These are phyloP conservation scores for Kurtzmaniella quercitrusa DNA, from an alignment of 1,139 yeast species.

Conservation along the genomic window DNA sequence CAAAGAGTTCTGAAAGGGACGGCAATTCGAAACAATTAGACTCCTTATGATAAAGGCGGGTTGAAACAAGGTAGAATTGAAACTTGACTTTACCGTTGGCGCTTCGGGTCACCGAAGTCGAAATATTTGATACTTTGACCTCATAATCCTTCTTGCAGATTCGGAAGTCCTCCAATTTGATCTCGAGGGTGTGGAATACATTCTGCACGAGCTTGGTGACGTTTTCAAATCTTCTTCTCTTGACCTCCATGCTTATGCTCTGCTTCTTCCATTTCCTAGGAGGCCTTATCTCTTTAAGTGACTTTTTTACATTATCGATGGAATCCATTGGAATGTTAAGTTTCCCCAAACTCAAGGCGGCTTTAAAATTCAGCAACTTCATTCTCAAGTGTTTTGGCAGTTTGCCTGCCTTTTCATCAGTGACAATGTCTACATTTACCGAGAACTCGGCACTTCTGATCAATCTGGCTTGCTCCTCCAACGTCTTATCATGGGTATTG, in stretches of 20 bases:
- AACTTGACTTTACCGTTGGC: slow-evolving; percentile 7
- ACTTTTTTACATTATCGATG: slow-evolving; percentile 4
- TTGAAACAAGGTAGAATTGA: slow-evolving; percentile 21
- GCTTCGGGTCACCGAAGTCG: slow-evolving; percentile 8
- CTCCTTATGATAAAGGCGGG: slow-evolving; percentile 25
- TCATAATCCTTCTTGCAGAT: slow-evolving; percentile 17
- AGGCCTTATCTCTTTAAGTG: not conserved
- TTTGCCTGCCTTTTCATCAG: slow-evolving; percentile 10
- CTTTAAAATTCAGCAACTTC: slow-evolving; percentile 16
- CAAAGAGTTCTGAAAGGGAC: slow-evolving; percentile 14
- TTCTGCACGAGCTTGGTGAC: not conserved
- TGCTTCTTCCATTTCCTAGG: not conserved
- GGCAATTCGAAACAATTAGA: slow-evolving; percentile 35
- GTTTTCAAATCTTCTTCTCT: not conserved
- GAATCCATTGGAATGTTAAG: slow-evolving; percentile 24
- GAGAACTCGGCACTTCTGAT: slow-evolving; percentile 31
- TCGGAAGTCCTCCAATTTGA: slow-evolving; percentile 30
- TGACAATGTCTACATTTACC: slow-evolving; percentile 20
- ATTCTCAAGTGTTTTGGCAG: slow-evolving; percentile 6
- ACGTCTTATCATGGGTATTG: slow-evolving; percentile 12
- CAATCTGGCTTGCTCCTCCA: slow-evolving; percentile 14
- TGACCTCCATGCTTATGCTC: not conserved
- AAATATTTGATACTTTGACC: slow-evolving; percentile 19
- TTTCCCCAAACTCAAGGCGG: slow-evolving; percentile 20
- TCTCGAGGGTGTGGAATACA: slow-evolving; percentile 10